Conservation (phyloP, 139 green algal genomes). For the Pseudopediastrum boryanum region DNA sequence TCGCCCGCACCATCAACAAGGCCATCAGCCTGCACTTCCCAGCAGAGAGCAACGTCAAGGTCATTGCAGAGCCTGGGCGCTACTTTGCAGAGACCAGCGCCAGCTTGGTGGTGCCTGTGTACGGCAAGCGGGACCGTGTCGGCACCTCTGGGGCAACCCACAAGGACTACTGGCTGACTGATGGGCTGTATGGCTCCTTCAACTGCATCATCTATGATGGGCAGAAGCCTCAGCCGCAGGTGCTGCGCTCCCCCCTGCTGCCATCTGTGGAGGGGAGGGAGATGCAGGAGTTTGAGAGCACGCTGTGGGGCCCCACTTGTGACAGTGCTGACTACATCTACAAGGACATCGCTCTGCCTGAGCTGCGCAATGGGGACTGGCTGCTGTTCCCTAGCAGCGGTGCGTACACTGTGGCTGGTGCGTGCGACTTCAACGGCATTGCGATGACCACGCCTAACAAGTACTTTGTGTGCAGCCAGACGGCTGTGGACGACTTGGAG, state of each 20-base stretch:
- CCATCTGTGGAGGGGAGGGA: constrained; percentile 1
- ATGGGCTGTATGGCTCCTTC: constrained; percentile 93
- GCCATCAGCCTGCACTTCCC: constrained; percentile 88
- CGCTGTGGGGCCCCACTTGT: constrained; percentile 87
- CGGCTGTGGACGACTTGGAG: constrained; percentile 37
- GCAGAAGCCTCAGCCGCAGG: constrained; percentile 40
- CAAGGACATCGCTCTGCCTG: constrained; percentile 70
- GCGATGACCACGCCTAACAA: constrained; percentile 21
- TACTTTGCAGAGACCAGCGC: constrained; percentile 94
- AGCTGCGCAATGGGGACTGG: constrained; percentile 87
- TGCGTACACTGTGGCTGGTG: constrained; percentile 63
- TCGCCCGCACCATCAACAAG: constrained; percentile 63
- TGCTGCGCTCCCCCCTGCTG: constrained; percentile 40
- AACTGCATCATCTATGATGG: constrained; percentile 93
- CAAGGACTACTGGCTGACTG: constrained; percentile 76
- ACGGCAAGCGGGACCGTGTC: constrained; percentile 74
- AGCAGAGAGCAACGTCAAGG: constrained; percentile 49
- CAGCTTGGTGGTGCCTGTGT: constrained; percentile 80
- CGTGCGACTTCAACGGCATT: constrained; percentile 85
- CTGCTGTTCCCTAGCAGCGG: constrained; percentile 87
- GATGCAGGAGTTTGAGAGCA: constrained; percentile 42
- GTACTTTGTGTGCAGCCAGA: constrained; percentile 41
- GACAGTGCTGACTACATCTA: constrained; percentile 82
- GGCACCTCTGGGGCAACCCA: not conserved
- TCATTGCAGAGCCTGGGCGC: constrained; percentile 95